A percentile compares a stretch with the other conserved stretches of the same genome.
phyloP scores from a whole-genome alignment of 176 grass and related monocot species.

The Juncus inflexus region DNA sequence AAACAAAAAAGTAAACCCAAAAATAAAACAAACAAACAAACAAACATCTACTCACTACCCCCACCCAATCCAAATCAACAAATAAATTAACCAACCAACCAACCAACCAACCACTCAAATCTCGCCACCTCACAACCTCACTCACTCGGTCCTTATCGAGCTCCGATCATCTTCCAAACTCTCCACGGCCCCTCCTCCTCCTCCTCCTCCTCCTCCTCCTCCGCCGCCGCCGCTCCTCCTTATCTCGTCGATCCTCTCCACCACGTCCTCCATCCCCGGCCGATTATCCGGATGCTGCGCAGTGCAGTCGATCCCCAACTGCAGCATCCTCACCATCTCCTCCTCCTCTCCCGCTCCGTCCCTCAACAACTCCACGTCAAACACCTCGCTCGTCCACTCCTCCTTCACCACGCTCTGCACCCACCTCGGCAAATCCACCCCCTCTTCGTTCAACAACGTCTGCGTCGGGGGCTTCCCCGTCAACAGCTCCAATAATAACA shows the following conservation, averaged over 20 bases:
- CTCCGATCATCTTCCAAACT: slow-evolving; percentile 41
- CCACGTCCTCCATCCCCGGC: slow-evolving; percentile 61
- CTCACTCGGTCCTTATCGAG: slow-evolving; percentile 24
- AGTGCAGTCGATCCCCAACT: slow-evolving; percentile 92
- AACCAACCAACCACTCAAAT: too few relatives aligned
- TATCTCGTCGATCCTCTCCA: slow-evolving; percentile 68
- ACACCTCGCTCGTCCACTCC: slow-evolving; percentile 97
- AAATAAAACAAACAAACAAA: slow-evolving; percentile 24
- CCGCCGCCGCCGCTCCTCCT: slow-evolving; percentile 35
- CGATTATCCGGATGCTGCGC: slow-evolving; percentile 86
- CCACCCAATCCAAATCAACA: neutral
- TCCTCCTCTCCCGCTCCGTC: slow-evolving; percentile 85
- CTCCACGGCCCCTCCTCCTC: slow-evolving; percentile 9
- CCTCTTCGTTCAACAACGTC: slow-evolving; percentile 89
- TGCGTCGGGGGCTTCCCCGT: slow-evolving; percentile 92
- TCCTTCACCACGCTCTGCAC: slow-evolving; percentile 83
- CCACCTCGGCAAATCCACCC: slow-evolving; percentile 85
- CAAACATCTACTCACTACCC: slow-evolving; percentile 27
- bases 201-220: slow-evolving; percentile 42
- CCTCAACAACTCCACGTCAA: slow-evolving; percentile 92
- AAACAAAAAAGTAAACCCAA: slow-evolving; percentile 1
- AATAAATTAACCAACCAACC: too few relatives aligned
- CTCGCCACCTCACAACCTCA: too few relatives aligned
- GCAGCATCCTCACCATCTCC: slow-evolving; percentile 95
- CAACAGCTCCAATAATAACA: slow-evolving; percentile 78